These are phyloP conservation scores for Pseudozyma tsukubaensis DNA, from an alignment of 1,284 basidiomycete genomes.

Conservation along the genomic window DNA sequence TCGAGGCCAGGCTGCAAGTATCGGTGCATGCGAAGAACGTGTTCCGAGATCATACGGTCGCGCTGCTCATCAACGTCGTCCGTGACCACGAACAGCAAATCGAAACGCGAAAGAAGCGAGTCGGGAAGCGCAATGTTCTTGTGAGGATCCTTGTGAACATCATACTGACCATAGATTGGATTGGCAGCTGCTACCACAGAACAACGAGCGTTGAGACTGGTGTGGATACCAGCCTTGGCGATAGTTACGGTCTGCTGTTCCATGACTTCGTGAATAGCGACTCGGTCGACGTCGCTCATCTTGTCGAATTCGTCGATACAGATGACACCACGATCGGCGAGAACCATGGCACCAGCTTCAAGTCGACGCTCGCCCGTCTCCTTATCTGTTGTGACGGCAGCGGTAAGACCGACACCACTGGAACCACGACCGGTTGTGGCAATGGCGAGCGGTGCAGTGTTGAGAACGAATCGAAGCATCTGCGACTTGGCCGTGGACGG, in stretches of 20 bases:
- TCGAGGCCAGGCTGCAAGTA: slow-evolving; percentile 96
- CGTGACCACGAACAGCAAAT: slow-evolving; percentile 96
- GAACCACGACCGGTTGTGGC: slow-evolving; percentile 97
- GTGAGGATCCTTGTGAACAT: slow-evolving; percentile 99
- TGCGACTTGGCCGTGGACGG: slow-evolving; percentile 98
- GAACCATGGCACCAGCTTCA: slow-evolving; percentile 99
- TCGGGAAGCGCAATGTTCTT: slow-evolving; percentile 98
- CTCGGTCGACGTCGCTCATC: slow-evolving; percentile 98
- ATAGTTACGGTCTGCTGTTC: slow-evolving; percentile 97
- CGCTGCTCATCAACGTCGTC: slow-evolving; percentile 96
- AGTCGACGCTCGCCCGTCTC: slow-evolving; percentile 93
- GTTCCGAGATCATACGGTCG: slow-evolving; percentile 94
- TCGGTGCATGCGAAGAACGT: slow-evolving; percentile 96
- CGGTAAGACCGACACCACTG: slow-evolving; percentile 97
- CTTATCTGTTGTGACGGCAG: slow-evolving; percentile 98
- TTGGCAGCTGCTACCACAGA: slow-evolving; percentile 98
- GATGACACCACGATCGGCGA: slow-evolving; percentile 98
- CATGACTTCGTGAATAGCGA: slow-evolving; percentile 99
- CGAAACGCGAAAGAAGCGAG: slow-evolving; percentile 98
- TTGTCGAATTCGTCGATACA: slow-evolving; percentile 99
- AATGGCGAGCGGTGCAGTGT: slow-evolving; percentile 95
- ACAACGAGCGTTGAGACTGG: slow-evolving; percentile 95
- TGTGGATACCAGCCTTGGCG: slow-evolving; percentile 98
- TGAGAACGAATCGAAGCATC: slow-evolving; percentile 93
- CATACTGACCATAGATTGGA: slow-evolving; percentile 99